These are phyloP conservation scores for Ormosia semicastrata DNA, from an alignment of 306 rosid genomes.

Conservation along the genomic window DNA sequence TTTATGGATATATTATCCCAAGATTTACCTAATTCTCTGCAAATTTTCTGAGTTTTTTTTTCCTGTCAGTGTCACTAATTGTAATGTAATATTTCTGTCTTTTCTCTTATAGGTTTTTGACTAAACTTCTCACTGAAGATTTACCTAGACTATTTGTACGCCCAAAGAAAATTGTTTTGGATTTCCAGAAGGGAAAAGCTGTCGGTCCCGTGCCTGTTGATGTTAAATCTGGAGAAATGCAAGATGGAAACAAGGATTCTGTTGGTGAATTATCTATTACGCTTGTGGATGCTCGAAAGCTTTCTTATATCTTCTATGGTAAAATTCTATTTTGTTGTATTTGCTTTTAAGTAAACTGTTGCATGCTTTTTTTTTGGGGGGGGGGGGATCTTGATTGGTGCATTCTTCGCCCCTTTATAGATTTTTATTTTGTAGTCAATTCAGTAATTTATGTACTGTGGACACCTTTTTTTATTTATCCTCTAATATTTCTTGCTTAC, in stretches of 20 bases:
- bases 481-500: neutral
- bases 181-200: conserved; percentile 87
- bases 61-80: conserved; percentile 14
- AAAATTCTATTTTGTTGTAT: conserved; percentile 32
- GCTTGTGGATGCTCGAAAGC: conserved; percentile 93
- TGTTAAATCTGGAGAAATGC: conserved; percentile 78
- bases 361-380: neutral
- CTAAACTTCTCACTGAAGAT: conserved; percentile 92
- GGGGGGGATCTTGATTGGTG: neutral
- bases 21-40: neutral
- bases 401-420: neutral
- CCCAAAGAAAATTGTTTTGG: conserved; percentile 96
- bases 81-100: neutral
- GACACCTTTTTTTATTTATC: neutral
- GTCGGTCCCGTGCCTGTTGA: conserved; percentile 75
- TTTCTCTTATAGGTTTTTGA: conserved; percentile 75
- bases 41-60: neutral
- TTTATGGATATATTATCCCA: conserved; percentile 10
- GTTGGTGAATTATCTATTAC: conserved; percentile 96
- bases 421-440: neutral
- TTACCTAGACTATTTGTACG: conserved; percentile 93
- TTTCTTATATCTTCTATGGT: conserved; percentile 84
- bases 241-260: conserved; percentile 90
- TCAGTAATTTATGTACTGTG: neutral
- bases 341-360: conserved; percentile 3